Evolutionary conservation across 495 filamentous ascomycete species (phyloP), one percentile per base, ranked within the genome.

Genomic region (Penicillium flavigenum): DNA sequence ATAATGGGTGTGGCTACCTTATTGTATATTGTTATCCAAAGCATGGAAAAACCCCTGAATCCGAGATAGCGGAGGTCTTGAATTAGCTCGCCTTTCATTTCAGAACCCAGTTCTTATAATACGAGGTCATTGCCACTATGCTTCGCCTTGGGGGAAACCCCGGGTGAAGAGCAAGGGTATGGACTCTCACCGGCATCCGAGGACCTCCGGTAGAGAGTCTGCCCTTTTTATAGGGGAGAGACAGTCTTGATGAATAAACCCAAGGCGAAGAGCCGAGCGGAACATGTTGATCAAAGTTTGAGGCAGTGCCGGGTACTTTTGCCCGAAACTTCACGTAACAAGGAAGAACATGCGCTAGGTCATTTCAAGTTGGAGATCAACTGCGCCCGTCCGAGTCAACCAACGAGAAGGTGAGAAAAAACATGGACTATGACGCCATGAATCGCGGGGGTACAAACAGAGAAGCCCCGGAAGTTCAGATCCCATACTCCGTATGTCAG

Each of bases 401-500:
- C 62, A 61, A 54, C 51, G 17, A 43, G 39, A 55, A 50, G 50
- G 31, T 0, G 42, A 26, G 29, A 41, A 43, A 16, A 47, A 17
- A 17, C 32, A 31, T 27, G n/a, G 14, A 39, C 19, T 57, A 62
- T 68, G 66, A 59, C 66, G 66, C 48, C 51, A 42, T 31, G 10
- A 42, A 32, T 32, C 39, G 51, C 29, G 52, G 27, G 47, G 32
- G n/a, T 36, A 39, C 54, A 52, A 27, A 43, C 38, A 39, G 36
- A 38, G 5, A 16, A 39, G 0, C 36, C 36, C 36, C 36, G 31
- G 31, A 3, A 11, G 16, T 39, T 9, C 36, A 9, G 16, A 16
- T 17, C 4, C 24, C 24, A 26, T 26, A 26, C 24, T 26, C 5
- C 4, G 24, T 26, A 27, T 50, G 47, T 59, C 62, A 59, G 55